Evolutionary conservation across 176 grass and related monocot species (phyloP).

Genomic region (Elaeis guineensis): DNA sequence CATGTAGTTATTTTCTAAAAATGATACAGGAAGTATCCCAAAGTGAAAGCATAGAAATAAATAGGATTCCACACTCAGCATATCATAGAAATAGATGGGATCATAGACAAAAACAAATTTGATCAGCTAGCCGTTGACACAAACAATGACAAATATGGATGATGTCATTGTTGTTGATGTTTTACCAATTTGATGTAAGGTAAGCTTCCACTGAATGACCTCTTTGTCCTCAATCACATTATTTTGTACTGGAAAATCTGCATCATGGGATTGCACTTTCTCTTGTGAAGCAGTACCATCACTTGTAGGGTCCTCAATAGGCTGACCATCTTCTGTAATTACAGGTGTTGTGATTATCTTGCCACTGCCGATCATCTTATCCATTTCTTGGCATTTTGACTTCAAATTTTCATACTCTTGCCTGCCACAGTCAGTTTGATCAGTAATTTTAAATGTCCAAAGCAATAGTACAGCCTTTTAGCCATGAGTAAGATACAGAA

Average conservation of each 20-base stretch:
- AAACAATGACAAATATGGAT: neutral
- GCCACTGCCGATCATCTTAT: slow-evolving; percentile 64
- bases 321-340: slow-evolving; percentile 71
- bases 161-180: slow-evolving; percentile 1
- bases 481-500: no score
- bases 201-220: slow-evolving; percentile 80
- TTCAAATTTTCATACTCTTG: slow-evolving; percentile 85
- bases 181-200: slow-evolving; percentile 96
- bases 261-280: slow-evolving; percentile 17
- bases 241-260: slow-evolving; percentile 5
- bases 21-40: no score
- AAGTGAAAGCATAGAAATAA: no score
- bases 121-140: neutral
- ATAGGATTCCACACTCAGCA: no score
- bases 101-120: no score
- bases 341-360: slow-evolving; percentile 72
- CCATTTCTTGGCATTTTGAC: slow-evolving; percentile 88
- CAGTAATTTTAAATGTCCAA: slow-evolving; percentile 19
- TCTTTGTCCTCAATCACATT: slow-evolving; percentile 34
- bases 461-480: neutral
- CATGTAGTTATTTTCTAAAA: no score
- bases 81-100: no score
- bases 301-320: slow-evolving; percentile 36
- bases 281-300: slow-evolving; percentile 13
- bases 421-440: slow-evolving; percentile 40